Conservation (phyloP, 1,139 yeast genomes). For the Yamadazyma oceani region DNA sequence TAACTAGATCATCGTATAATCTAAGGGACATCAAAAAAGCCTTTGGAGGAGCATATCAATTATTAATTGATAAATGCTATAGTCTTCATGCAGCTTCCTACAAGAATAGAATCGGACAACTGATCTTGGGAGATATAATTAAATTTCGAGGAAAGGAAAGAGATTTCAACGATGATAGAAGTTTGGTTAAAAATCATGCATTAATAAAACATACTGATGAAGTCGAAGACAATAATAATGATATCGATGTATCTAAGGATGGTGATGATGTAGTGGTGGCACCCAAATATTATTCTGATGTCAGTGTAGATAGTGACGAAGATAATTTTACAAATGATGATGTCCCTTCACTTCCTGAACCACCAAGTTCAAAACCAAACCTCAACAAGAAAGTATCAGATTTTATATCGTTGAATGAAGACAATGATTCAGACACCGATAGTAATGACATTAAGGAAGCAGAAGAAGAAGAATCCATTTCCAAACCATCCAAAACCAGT, state of each 20-base stretch:
- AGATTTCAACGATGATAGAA: slow-evolving; percentile 78
- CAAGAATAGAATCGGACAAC: slow-evolving; percentile 67
- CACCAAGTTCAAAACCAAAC: too few species aligned
- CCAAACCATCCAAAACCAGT: slow-evolving; percentile 14
- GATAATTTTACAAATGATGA: slow-evolving; percentile 18
- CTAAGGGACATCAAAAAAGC: slow-evolving; percentile 80
- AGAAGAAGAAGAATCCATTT: slow-evolving; percentile 13
- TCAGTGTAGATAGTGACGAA: slow-evolving; percentile 42
- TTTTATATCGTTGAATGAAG: slow-evolving; percentile 26
- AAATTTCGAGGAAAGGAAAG: slow-evolving; percentile 73
- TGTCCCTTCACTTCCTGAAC: too few species aligned
- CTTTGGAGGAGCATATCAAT: slow-evolving; percentile 87
- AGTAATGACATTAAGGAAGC: slow-evolving; percentile 14
- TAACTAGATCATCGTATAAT: slow-evolving; percentile 84
- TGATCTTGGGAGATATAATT: slow-evolving; percentile 79
- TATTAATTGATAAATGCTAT: slow-evolving; percentile 72
- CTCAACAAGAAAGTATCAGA: slow-evolving; percentile 25
- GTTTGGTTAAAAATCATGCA: slow-evolving; percentile 63
- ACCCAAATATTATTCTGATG: slow-evolving; percentile 44
- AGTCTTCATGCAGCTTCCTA: slow-evolving; percentile 57
- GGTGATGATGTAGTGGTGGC: slow-evolving; percentile 37
- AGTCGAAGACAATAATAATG: slow-evolving; percentile 12
- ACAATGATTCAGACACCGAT: slow-evolving; percentile 16
- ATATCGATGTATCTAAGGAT: slow-evolving; percentile 19
- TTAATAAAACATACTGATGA: slow-evolving; percentile 21